Base-by-base conservation (phyloP, 2,329 filamentous ascomycete species). In the Leptographium lundbergii region DNA sequence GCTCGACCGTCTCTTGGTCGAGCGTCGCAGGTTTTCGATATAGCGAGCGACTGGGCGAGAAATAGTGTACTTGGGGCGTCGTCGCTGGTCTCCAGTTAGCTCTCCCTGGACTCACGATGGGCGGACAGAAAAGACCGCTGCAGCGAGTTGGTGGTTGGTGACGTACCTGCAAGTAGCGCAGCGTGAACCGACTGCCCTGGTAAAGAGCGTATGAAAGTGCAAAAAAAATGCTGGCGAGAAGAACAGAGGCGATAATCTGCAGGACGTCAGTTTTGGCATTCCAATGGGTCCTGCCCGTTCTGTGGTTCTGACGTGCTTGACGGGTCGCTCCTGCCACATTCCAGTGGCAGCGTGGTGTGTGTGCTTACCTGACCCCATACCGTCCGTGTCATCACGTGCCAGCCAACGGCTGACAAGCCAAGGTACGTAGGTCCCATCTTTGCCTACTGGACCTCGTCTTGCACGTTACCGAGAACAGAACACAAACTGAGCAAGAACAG, bases 331-430 rank as follows among this genome's bases (percentile, higher is more conserved):
- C 39, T 42, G 13, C 39, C 39, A 11, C 39, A 42, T 42, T 42
- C 39, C 39, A 42, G 13, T 19, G 39, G 6, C 11, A 11, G 6
- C 11, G 36, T 29, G 7, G 27, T 29, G 32, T 34, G 32, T 9
- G 32, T 22, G 19, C 58, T 29, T 56, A 59, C 59, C 56, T 59
- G 39, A 7, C 60, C 61, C 61, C 61, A 62, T 10, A 51, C 32
- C 24, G 59, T 59, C 22, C 27, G 17, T 27, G 47, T 58, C 61
- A 63, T 63, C 17, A 51, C 39, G 7, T 58, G 59, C 61, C 61
- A 63, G 59, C 61, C 60, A 42, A 61, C 58, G n/a, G 61, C 60
- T 32, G 55, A 58, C 58, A 63, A 24, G 7, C 61, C 61, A 52
- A 63, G 53, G 27, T 58, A 60, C 17, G n/a, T 45, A 11, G 60